Evolutionary conservation across 805 yeast species (phyloP), one percentile per base, ranked within the genome.

Genomic region (Wickerhamiella alocasiicola): DNA sequence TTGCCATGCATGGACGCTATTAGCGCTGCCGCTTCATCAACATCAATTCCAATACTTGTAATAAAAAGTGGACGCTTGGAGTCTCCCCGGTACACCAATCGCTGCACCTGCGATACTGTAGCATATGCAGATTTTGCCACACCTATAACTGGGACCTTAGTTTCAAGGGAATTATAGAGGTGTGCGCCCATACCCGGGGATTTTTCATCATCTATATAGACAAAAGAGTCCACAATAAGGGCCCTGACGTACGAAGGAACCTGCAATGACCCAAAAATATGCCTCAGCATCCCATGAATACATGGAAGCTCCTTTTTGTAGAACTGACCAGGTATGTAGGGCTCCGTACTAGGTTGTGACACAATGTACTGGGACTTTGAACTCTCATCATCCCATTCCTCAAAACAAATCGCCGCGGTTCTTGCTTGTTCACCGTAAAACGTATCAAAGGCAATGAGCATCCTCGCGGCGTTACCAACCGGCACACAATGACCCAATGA

Each of bases 291-390:
- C 9, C 17, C 12, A 3, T 16, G 32, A 12, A 36, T 36, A 19
- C 39, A 36, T n/a, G 39, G 39, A 4, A 36, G 26, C 28, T 36
- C 39, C 12, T 24, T 24, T 3, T 32, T 24, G 19, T 36, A 36
- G 9, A 36, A 36, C 12, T 36, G 32, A n/a, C 39, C 32, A 9
- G 39, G 32, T 19, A 36, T 9, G 13, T 36, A 36, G 19, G 13
- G 16, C 13, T 36, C 32, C 2, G 17, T 6, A 4, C 20, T n/a
- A 6, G 9, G 16, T 9, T 12, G 27, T 4, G 30, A 15, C 12
- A 16, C 13, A 2, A 24, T 3, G 12, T 25, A 4, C n/a, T n/a
- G 5, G 2, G 15, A 3, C 9, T 6, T 13, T 5, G 37, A 30
- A 15, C 3, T 16, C 7, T 13, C 5, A 16, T 17, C 20, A 9